phyloP scores from a whole-genome alignment of 2,329 filamentous ascomycete genomes.

The Venturia oleaginea region DNA sequence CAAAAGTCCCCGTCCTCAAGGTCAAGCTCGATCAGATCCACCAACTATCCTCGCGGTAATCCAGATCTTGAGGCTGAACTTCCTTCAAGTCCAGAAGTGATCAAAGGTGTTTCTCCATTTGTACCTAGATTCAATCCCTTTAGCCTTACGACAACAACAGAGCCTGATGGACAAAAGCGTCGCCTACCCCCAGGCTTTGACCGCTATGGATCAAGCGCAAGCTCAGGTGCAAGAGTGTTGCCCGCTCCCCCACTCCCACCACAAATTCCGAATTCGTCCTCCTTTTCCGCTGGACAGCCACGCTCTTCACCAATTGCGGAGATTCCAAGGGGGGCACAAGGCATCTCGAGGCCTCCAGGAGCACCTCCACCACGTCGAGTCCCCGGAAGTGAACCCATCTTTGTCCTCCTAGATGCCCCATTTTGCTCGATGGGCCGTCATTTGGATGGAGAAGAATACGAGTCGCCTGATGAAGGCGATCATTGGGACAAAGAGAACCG shows the following conservation, averaged over 20 bases:
- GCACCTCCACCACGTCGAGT: not conserved
- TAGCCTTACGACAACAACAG: not conserved
- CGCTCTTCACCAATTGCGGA: not conserved
- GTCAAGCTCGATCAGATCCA: conserved; percentile 1
- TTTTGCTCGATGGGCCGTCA: not conserved
- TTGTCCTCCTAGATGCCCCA: not conserved
- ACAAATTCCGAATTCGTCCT: not conserved
- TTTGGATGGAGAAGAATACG: not conserved
- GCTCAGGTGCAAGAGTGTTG: not conserved
- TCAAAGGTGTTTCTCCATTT: not conserved
- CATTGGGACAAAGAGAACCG: not conserved
- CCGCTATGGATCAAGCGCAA: not conserved
- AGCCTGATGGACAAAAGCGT: not conserved
- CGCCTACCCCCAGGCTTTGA: not conserved
- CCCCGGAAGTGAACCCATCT: not conserved
- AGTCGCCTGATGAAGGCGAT: not conserved
- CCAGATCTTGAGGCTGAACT: not conserved
- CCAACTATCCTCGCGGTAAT: not conserved
- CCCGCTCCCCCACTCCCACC: not conserved
- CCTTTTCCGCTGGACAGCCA: not conserved
- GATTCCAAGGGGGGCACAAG: not conserved
- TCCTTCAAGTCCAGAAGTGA: not conserved
- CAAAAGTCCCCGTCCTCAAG: not conserved
- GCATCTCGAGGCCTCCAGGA: not conserved
- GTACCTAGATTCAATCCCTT: not conserved